Base-by-base conservation (phyloP, 2,329 filamentous ascomycete genomes). In the Colletotrichum camelliae region DNA sequence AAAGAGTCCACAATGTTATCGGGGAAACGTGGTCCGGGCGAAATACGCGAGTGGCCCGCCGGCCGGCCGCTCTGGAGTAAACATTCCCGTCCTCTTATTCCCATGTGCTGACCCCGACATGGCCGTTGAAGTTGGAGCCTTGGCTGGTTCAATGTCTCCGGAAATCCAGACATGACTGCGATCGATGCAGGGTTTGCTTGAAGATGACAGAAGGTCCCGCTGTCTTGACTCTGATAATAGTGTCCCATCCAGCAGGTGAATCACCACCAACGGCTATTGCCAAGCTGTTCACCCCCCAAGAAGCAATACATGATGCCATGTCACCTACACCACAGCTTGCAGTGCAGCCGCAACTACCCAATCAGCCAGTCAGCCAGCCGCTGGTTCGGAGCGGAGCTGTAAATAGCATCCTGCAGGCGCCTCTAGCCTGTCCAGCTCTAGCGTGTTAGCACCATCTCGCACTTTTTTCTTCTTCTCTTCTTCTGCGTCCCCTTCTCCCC, bases 241-340 rank as follows among this genome's bases (percentile, higher is more conserved):
- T 74, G 48, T 72, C 48, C 70, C 57, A 67, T 39, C 39, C 55
- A 52, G 0, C 43, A 21, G 52, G 48, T 61, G 27, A 58, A 68
- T 60, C 62, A 52, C 33, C 57, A 75, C 33, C 57, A 75, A 75
- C 73, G 62, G 73, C 67, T n/a, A 67, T 72, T 68, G 70, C 73
- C 73, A 75, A 75, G 73, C 67, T 60, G 33, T 33, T 24, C 33
- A 10, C 31, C 18, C 27, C 58, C 62, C 61, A 75, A 75, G 57
- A 68, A 64, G 27, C 69, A 64, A 67, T 67, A 62, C 39, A n/a
- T 62, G 16, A 55, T 33, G 61, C 60, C 60, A 66, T 71, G 69
- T 66, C 62, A 65, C 58, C 57, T 24, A 15, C 70, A 61, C 24
- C 29, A 48, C 67, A 33, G 43, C 64, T 9, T 18, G 27, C 31